Evolutionary conservation across 352 stramenopile species (phyloP).

Genomic region (Phytophthora sp.): DNA sequence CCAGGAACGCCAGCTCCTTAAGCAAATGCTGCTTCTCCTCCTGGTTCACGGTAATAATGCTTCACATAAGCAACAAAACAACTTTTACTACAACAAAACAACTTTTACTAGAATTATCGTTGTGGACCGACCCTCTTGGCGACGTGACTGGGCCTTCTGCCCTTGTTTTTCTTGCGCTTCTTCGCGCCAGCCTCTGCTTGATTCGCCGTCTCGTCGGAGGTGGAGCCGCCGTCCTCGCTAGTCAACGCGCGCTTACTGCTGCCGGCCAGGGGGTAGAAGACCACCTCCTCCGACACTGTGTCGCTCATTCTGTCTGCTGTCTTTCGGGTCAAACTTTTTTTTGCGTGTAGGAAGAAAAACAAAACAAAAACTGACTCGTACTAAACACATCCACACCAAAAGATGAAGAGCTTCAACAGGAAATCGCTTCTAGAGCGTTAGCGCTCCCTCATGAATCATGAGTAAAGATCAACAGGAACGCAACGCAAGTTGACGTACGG

Average conservation of each 20-base stretch:
- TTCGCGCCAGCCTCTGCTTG: background rate
- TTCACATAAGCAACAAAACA: background rate
- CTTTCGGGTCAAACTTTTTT: too few species aligned
- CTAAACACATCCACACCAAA: too few species aligned
- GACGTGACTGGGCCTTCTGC: conserved; percentile 29
- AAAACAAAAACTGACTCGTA: too few species aligned
- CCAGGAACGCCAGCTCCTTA: conserved; percentile 36
- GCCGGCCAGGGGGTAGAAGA: conserved; percentile 15
- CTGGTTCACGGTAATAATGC: conserved; percentile 8
- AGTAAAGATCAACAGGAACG: too few species aligned
- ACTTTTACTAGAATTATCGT: too few species aligned
- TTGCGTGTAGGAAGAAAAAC: too few species aligned
- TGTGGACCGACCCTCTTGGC: conserved; percentile 24
- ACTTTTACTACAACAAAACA: too few species aligned
- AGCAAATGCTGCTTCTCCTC: conserved; percentile 40
- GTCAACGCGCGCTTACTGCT: conserved; percentile 1
- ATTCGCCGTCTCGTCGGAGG: conserved; percentile 6
- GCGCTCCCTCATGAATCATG: too few species aligned
- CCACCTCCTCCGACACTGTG: conserved; percentile 23
- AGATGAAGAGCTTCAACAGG: too few species aligned
- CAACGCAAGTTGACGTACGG: too few species aligned
- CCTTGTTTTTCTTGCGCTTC: conserved; percentile 23
- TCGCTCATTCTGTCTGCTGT: too few species aligned
- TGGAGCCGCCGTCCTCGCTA: conserved; percentile 9
- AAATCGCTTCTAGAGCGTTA: too few species aligned